Evolutionary conservation across 345 rosid genomes (phyloP), one percentile per base, ranked within the genome.

Genomic region (Iberis pinnata): DNA sequence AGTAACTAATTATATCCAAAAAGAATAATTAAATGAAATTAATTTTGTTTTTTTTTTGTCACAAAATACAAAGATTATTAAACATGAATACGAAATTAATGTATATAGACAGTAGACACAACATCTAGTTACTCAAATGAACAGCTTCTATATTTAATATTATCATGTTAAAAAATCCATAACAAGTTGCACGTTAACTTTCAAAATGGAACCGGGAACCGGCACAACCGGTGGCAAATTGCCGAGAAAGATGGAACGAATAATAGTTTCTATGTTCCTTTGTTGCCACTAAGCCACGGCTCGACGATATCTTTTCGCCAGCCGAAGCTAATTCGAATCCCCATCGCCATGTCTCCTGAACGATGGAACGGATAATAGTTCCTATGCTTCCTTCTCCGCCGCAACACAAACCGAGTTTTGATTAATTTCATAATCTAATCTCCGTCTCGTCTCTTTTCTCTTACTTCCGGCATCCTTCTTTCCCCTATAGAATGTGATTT

Each of bases 191-290:
- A 58, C 63, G 38, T 57, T 65, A 48, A 29, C 10, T 12, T 35
- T 15, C 36, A 24, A 13, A 57, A 11, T 6, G 41, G 26, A 52
- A 60, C 56, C 43, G 71, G 71, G 8, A 12, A 67, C 71, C 18
- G 66, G 31, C 38, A 47, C 2, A 54, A 60, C 56, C 67, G 61
- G 71, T 60, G 10, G 45, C 47, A 26, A 60, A 46, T 40, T 38
- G 51, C 56, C 52, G 62, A 47, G 56, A 67, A 59, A 73, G 64
- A 66, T 48, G 73, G 78, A 74, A 42, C 39, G 60, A 66, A 52
- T 58, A 58, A 49, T 33, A 57, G 57, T 63, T 47, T 69, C 66
- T 65, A 75, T 70, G 68, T 67, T 66, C 71, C 63, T 16, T 25
- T 48, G 55, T 56, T 53, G 71, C 73, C 73, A 62, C 65, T 55